Evolutionary conservation across 176 grass and related monocot genomes (phyloP).

Genomic region (Rhynchospora pubera): DNA sequence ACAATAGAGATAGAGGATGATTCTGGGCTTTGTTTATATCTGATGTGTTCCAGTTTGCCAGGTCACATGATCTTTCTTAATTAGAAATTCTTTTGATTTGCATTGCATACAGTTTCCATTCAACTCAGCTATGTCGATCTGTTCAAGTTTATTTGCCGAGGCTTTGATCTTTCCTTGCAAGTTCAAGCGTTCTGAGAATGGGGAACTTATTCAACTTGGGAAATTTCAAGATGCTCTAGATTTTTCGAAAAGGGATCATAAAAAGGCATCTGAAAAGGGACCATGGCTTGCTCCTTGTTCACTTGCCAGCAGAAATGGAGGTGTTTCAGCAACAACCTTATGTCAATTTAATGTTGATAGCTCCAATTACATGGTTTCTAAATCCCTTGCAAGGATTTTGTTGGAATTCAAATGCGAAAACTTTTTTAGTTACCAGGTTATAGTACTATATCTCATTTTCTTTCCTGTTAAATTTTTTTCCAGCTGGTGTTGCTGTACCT

Average conservation of each 20-base stretch:
- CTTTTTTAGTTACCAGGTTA: conserved; percentile 51
- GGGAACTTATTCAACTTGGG: conserved; percentile 29
- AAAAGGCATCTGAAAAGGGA: conserved; percentile 31
- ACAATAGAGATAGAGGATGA: not conserved
- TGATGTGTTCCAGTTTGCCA: not conserved
- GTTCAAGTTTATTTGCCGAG: conserved; percentile 61
- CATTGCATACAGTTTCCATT: conserved; percentile 38
- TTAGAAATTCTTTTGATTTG: conserved; percentile 25
- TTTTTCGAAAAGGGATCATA: conserved; percentile 23
- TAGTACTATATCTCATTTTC: not conserved
- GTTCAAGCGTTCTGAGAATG: conserved; percentile 41
- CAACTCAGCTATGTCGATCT: conserved; percentile 14
- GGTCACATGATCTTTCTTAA: conserved; percentile 8
- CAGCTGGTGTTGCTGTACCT: conserved; percentile 10
- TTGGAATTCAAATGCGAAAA: conserved; percentile 58
- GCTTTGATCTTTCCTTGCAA: conserved; percentile 55
- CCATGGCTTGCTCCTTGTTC: conserved; percentile 40
- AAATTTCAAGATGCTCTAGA: conserved; percentile 32
- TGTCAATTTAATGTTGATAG: conserved; percentile 27
- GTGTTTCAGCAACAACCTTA: conserved; percentile 1
- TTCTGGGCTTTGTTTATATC: not conserved
- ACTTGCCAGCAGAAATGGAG: conserved; percentile 28
- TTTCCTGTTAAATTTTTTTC: not conserved
- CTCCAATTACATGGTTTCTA: conserved; percentile 11
- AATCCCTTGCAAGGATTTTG: conserved; percentile 33